These are phyloP conservation scores for Agarophyton chilense DNA, from an alignment of 23 red algal genomes.

Conservation along the genomic window DNA sequence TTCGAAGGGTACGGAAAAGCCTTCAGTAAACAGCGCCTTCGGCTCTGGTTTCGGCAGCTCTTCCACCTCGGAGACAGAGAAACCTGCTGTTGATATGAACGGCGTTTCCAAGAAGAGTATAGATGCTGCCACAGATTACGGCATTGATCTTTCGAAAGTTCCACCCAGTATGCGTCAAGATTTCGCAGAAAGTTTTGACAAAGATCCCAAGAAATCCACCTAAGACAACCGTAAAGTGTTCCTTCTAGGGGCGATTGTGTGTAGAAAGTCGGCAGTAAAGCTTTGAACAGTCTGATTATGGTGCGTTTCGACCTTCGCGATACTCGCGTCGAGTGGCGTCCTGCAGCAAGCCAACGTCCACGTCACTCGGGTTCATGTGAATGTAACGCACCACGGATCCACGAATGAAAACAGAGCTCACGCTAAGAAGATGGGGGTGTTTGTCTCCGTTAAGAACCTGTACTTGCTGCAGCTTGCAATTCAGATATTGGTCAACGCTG, in stretches of 20 bases:
- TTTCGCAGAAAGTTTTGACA: constrained; percentile 67
- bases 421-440: constrained; percentile 77
- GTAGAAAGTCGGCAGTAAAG: background rate
- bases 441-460: constrained; percentile 68
- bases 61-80: background rate
- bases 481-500: constrained; percentile 96
- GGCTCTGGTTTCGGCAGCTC: background rate
- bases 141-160: constrained; percentile 71
- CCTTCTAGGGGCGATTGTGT: background rate
- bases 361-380: constrained; percentile 73
- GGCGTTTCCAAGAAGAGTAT: constrained; percentile 26
- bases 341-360: constrained; percentile 87
- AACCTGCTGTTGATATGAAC: background rate
- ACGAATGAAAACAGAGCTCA: constrained; percentile 86
- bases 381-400: constrained; percentile 95
- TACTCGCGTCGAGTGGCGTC: constrained; percentile 89
- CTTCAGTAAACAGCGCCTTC: constrained; percentile 18
- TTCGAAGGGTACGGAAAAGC: background rate
- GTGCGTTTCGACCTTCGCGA: constrained; percentile 42
- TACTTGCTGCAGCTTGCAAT: constrained; percentile 85
- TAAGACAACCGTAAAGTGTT: background rate
- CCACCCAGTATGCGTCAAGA: constrained; percentile 79
- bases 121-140: constrained; percentile 54
- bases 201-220: background rate
- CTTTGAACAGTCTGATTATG: background rate